These are phyloP conservation scores for Salix suchowensis DNA, from an alignment of 345 rosid species.

Conservation along the genomic window DNA sequence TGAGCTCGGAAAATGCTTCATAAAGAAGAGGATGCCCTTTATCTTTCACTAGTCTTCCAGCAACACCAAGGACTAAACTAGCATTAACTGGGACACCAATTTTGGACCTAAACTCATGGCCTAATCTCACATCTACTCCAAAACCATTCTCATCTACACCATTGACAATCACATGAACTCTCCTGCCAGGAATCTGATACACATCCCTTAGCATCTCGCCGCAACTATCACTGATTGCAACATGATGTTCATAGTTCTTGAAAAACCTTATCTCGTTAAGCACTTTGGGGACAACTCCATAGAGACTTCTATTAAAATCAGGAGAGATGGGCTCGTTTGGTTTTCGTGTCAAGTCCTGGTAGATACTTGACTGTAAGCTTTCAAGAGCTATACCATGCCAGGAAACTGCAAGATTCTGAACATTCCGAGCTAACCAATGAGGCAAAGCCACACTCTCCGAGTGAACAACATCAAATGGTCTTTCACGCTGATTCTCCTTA, in stretches of 20 bases:
- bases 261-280: conserved; percentile 81
- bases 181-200: conserved; percentile 69
- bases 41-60: conserved; percentile 87
- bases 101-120: conserved; percentile 52
- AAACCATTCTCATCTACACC: conserved; percentile 73
- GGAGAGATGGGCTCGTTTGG: conserved; percentile 56
- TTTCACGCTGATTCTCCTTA: conserved; percentile 46
- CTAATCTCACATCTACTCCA: conserved; percentile 33
- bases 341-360: conserved; percentile 68
- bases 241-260: conserved; percentile 68
- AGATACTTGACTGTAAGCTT: conserved; percentile 70
- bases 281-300: conserved; percentile 66
- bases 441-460: conserved; percentile 92
- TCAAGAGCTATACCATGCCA: conserved; percentile 97
- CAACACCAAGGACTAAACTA: conserved; percentile 63
- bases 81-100: conserved; percentile 52
- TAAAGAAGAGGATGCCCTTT: conserved; percentile 81
- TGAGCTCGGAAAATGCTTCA: conserved; percentile 56
- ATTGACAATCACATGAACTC: conserved; percentile 88
- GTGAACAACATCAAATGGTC: conserved; percentile 71
- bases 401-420: conserved; percentile 66
- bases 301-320: conserved; percentile 40
- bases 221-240: conserved; percentile 90
- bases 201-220: conserved; percentile 90
- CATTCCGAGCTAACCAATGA: conserved; percentile 55